Percentiles rank a stretch among this genome's conserved stretches.
phyloP scores from a whole-genome alignment of 2,329 filamentous ascomycete genomes.

The Fusarium abutilonis region DNA sequence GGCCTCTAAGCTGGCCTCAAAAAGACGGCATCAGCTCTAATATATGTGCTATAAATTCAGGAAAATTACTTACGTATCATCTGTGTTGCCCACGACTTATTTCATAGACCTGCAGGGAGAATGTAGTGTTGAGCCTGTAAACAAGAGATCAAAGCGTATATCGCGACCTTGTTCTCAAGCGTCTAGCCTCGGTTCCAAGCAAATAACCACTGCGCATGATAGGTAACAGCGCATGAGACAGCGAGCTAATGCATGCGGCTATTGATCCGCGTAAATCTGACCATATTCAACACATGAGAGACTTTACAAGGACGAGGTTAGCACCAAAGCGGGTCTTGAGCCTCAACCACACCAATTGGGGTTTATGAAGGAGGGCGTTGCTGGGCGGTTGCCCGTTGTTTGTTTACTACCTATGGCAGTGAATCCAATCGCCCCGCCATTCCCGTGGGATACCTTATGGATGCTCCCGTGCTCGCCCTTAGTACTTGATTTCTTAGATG shows the following conservation, averaged over 20 bases:
- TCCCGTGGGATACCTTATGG: conserved; percentile 2
- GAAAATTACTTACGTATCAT: no score
- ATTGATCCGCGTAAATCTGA: conserved; percentile 17
- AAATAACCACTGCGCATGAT: neutral
- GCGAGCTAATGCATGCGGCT: conserved; percentile 14
- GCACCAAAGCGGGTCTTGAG: conserved; percentile 27
- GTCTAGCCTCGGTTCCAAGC: neutral
- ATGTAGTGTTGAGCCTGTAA: neutral
- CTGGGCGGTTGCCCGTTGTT: conserved; percentile 49
- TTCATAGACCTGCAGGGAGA: conserved; percentile 9
- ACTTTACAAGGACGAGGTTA: conserved; percentile 34
- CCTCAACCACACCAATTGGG: conserved; percentile 39
- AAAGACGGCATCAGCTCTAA: no score
- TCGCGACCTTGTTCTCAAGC: neutral
- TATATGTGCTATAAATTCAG: no score
- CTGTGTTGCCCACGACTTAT: no score
- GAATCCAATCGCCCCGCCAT: conserved; percentile 40
- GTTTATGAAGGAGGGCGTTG: conserved; percentile 40
- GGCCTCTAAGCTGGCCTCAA: no score
- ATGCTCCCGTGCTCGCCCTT: neutral
- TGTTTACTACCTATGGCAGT: conserved; percentile 48
- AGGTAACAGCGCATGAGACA: neutral
- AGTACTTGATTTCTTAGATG: conserved; percentile 30
- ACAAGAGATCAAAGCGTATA: neutral
- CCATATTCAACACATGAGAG: conserved; percentile 28